Conservation (phyloP, 2,329 filamentous ascomycete genomes). For the Trichoderma aggressivum region DNA sequence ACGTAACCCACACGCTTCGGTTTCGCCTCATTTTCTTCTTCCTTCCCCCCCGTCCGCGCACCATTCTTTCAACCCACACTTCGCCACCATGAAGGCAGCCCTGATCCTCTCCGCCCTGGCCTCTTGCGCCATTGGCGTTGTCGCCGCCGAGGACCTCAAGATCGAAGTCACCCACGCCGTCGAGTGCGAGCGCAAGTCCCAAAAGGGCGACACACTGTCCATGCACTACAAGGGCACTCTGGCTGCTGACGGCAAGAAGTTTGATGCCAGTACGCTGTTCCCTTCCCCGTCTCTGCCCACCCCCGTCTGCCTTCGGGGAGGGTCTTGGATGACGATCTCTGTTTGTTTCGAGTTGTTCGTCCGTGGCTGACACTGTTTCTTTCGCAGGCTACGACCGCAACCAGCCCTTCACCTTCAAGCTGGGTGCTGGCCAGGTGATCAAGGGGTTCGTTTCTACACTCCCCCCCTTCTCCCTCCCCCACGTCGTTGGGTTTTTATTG, state of each 20-base stretch:
- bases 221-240: constrained; percentile 90
- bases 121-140: constrained; percentile 47
- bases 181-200: constrained; percentile 74
- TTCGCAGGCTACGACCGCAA: constrained; percentile 69
- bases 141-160: constrained; percentile 62
- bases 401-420: constrained; percentile 70
- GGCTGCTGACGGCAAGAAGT: constrained; percentile 67
- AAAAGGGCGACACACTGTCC: constrained; percentile 72
- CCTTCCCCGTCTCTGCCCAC: no score
- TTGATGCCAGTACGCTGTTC: constrained; percentile 64
- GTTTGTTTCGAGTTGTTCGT: background rate
- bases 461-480: background rate
- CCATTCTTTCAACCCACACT: background rate
- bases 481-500: background rate
- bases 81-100: constrained; percentile 47
- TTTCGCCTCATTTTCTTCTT: background rate
- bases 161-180: constrained; percentile 73
- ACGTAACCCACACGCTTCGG: background rate
- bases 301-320: background rate
- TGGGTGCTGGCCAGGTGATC: constrained; percentile 83
- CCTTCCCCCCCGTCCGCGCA: background rate
- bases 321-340: background rate
- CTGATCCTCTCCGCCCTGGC: constrained; percentile 50
- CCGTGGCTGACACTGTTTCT: background rate
- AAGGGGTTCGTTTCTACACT: constrained; percentile 59